Conservation (phyloP, 176 grass and related monocot species). For the Hordeum vulgare region DNA sequence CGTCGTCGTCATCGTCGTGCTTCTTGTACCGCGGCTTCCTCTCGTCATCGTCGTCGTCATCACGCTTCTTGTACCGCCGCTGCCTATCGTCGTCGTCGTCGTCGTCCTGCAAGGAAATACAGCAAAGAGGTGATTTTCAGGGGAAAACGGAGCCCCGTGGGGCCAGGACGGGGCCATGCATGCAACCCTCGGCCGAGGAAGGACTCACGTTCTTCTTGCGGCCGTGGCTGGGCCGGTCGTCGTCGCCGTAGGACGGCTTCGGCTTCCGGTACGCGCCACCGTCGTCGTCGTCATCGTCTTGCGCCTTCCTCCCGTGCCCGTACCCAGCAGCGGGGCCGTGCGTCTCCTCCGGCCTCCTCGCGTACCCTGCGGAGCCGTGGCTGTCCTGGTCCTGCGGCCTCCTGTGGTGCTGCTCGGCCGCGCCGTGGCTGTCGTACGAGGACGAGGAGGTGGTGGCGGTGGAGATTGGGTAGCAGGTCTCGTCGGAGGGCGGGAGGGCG, state of each 20-base stretch:
- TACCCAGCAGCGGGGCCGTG: conserved; percentile 28
- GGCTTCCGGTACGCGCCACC: conserved; percentile 32
- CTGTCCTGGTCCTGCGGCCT: conserved; percentile 8
- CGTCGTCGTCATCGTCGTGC: background rate
- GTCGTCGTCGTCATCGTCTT: conserved; percentile 23
- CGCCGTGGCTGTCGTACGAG: conserved; percentile 32
- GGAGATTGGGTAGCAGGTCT: conserved; percentile 72
- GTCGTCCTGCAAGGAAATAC: background rate
- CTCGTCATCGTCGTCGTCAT: background rate
- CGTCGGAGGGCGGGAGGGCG: conserved; percentile 66
- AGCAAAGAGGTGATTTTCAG: background rate
- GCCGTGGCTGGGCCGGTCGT: conserved; percentile 34
- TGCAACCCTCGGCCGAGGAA: background rate
- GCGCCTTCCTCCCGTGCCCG: conserved; percentile 40
- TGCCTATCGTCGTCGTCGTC: conserved; percentile 17
- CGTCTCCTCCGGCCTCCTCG: conserved; percentile 32
- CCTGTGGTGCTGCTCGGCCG: conserved; percentile 27
- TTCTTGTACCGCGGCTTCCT: conserved; percentile 18
- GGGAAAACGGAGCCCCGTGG: background rate
- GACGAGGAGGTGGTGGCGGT: conserved; percentile 25
- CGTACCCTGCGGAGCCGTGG: conserved; percentile 21
- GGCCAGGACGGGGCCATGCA: background rate
- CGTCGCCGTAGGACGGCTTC: conserved; percentile 13
- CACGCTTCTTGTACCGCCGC: conserved; percentile 22
- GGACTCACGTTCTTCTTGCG: conserved; percentile 40